A percentile compares a stretch with the other conserved stretches of the same genome.
Conservation (phyloP, 495 filamentous ascomycete species). For the Tuber microsphaerosporum region DNA sequence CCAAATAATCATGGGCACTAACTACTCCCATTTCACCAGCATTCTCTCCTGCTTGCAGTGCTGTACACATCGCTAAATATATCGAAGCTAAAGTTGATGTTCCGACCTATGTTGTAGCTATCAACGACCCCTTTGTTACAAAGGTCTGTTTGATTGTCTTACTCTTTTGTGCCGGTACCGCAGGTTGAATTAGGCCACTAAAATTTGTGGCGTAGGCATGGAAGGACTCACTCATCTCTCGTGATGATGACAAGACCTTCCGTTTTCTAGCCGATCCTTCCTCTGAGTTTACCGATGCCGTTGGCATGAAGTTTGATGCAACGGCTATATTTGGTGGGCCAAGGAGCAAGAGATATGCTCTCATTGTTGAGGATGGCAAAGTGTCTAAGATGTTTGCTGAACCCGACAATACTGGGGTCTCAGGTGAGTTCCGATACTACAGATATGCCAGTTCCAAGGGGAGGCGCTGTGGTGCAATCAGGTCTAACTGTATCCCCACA, state of each 20-base stretch:
- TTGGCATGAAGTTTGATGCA: slow-evolving; percentile 79
- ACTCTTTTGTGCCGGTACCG: not conserved
- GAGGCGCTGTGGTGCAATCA: not conserved
- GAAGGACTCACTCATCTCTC: slow-evolving; percentile 23
- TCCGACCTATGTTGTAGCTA: slow-evolving; percentile 74
- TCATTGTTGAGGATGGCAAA: slow-evolving; percentile 70
- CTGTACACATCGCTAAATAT: slow-evolving; percentile 72
- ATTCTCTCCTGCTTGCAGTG: slow-evolving; percentile 61
- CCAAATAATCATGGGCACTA: not conserved
- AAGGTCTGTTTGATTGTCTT: slow-evolving; percentile 47
- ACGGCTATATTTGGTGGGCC: slow-evolving; percentile 74
- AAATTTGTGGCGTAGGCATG: slow-evolving; percentile 16
- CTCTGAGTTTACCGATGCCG: slow-evolving; percentile 72
- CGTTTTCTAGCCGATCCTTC: slow-evolving; percentile 87
- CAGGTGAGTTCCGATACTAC: slow-evolving; percentile 52
- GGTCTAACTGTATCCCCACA: not conserved
- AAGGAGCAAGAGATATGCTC: slow-evolving; percentile 82
- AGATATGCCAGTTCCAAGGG: not conserved
- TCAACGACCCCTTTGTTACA: slow-evolving; percentile 90
- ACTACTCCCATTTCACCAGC: slow-evolving; percentile 39
- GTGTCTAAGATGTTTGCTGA: slow-evolving; percentile 71
- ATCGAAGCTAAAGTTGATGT: slow-evolving; percentile 71
- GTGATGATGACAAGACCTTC: slow-evolving; percentile 48
- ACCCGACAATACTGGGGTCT: slow-evolving; percentile 85
- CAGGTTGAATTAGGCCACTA: not conserved